Evolutionary conservation across 1,139 yeast genomes (phyloP).

Genomic region (Arxiozyma slooffiae): DNA sequence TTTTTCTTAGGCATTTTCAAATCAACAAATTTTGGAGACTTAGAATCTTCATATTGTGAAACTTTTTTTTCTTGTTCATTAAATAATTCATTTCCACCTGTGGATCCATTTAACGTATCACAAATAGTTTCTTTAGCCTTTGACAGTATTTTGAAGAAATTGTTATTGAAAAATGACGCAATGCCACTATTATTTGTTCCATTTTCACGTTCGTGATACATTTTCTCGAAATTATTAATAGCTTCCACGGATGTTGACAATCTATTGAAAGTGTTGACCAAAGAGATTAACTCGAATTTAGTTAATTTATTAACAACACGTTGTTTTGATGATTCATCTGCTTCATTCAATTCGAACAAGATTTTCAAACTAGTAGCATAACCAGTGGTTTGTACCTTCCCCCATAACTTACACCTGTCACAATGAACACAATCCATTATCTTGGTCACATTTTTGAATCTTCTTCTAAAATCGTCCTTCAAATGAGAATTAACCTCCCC

Average conservation of each 20-base stretch:
- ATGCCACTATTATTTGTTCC: constrained; percentile 13
- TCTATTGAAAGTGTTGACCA: constrained; percentile 85
- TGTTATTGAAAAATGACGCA: constrained; percentile 24
- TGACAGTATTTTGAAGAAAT: constrained; percentile 25
- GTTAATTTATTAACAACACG: constrained; percentile 44
- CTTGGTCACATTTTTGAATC: constrained; percentile 82
- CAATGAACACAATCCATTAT: constrained; percentile 98
- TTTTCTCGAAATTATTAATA: constrained; percentile 55
- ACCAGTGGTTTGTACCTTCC: constrained; percentile 92
- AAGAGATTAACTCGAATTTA: constrained; percentile 80
- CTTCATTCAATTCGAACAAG: constrained; percentile 57
- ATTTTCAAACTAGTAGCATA: constrained; percentile 93
- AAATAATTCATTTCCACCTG: constrained; percentile 9
- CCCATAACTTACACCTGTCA: constrained; percentile 96
- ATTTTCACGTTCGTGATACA: constrained; percentile 35
- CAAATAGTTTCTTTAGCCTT: constrained; percentile 18
- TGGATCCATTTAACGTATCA: constrained; percentile 10
- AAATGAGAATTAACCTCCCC: constrained; percentile 33
- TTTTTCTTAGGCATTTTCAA: constrained; percentile 20
- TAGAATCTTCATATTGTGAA: background rate
- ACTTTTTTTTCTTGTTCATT: constrained; percentile 1
- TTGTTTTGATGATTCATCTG: constrained; percentile 35
- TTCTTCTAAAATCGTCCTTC: constrained; percentile 71
- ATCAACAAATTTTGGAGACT: constrained; percentile 17
- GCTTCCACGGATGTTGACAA: constrained; percentile 75